phyloP scores from a whole-genome alignment of 495 filamentous ascomycete genomes.

The Podospora comata region DNA sequence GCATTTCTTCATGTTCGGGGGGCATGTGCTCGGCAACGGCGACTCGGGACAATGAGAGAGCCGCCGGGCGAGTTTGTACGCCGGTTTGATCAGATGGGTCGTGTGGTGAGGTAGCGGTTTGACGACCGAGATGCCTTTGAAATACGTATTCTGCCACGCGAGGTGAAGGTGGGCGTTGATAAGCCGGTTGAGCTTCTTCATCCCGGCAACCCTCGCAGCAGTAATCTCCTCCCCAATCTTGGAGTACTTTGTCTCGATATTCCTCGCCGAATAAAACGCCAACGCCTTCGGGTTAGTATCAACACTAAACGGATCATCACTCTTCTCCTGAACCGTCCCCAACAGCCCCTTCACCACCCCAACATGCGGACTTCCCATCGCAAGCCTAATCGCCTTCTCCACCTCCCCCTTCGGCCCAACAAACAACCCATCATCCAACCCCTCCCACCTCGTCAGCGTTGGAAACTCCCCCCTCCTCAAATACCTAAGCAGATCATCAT shows the following conservation, averaged over 20 bases:
- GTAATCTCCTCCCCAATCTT: conserved; percentile 60
- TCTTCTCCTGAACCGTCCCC: conserved; percentile 46
- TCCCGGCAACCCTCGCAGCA: conserved; percentile 51
- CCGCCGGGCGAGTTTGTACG: conserved; percentile 64
- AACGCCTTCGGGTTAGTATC: conserved; percentile 63
- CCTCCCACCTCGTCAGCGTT: conserved; percentile 70
- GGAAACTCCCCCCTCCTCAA: conserved; percentile 72
- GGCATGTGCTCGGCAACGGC: conserved; percentile 74
- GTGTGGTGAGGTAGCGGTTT: conserved; percentile 73
- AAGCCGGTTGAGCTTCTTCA: conserved; percentile 63
- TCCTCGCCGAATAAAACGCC: conserved; percentile 71
- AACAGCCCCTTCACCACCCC: conserved; percentile 57
- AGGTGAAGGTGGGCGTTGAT: conserved; percentile 85
- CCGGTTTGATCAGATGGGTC: conserved; percentile 65
- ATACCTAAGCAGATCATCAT: conserved; percentile 67
- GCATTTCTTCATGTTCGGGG: conserved; percentile 74
- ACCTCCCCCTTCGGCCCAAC: conserved; percentile 65
- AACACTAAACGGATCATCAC: conserved; percentile 55
- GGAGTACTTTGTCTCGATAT: conserved; percentile 60
- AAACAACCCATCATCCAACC: conserved; percentile 68
- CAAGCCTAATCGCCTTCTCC: conserved; percentile 62
- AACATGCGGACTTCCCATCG: conserved; percentile 53
- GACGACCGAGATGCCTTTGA: conserved; percentile 68
- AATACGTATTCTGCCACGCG: conserved; percentile 78
- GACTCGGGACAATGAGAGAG: conserved; percentile 69